Conservation (phyloP, 1,139 yeast species). For the Magnusiomyces ingens region DNA sequence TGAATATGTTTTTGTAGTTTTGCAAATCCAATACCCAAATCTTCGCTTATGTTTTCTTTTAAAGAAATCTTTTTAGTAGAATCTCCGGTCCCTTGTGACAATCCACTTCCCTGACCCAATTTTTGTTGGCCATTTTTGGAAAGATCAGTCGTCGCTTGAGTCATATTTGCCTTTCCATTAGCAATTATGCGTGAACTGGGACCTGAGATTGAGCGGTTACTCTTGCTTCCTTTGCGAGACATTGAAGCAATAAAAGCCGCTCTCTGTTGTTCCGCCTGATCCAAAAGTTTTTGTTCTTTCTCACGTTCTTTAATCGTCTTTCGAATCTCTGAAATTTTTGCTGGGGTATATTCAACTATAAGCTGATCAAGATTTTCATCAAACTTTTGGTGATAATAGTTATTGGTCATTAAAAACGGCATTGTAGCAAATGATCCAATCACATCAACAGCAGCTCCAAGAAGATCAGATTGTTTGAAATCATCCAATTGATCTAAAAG, state of each 20-base stretch:
- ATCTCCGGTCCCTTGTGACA: background rate
- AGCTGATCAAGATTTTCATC: background rate
- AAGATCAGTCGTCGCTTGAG: background rate
- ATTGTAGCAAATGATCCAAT: background rate
- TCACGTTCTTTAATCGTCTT: background rate
- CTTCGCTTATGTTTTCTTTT: slow-evolving; percentile 42
- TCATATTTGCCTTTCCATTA: background rate
- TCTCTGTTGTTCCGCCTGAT: background rate
- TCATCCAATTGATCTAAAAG: slow-evolving; percentile 25
- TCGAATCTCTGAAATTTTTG: background rate
- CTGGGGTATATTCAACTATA: slow-evolving; percentile 1
- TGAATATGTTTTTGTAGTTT: slow-evolving; percentile 42
- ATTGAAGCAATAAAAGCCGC: background rate
- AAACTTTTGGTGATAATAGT: background rate
- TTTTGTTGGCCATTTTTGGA: background rate
- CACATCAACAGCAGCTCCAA: background rate
- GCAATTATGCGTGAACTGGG: background rate
- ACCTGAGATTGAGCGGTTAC: too few species aligned
- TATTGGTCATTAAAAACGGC: background rate
- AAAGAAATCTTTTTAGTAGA: slow-evolving; percentile 38
- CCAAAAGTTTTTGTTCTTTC: background rate
- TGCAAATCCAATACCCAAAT: slow-evolving; percentile 41
- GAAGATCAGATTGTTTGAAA: slow-evolving; percentile 12
- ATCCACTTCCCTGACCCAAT: background rate
- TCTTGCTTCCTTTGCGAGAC: too few species aligned